These are phyloP conservation scores for Wickerhamomyces bisporus DNA, from an alignment of 805 yeast species.

Conservation along the genomic window DNA sequence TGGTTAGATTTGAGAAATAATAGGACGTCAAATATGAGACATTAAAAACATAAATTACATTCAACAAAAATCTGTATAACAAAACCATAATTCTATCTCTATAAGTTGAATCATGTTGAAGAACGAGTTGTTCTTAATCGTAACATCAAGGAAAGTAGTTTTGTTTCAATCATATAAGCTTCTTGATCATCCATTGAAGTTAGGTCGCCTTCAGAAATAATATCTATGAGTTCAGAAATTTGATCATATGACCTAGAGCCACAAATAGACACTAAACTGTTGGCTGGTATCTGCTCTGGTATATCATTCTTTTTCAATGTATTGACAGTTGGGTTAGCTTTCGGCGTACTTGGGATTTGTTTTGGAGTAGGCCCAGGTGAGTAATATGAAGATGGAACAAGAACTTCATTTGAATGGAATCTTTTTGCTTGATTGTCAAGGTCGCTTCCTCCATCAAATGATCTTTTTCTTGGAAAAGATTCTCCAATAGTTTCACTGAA, in stretches of 20 bases:
- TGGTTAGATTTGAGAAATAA: constrained; percentile 20
- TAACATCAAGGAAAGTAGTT: background rate
- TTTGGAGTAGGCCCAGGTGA: background rate
- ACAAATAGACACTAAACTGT: too few relatives aligned
- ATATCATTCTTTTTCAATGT: too few relatives aligned
- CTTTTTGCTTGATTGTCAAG: background rate
- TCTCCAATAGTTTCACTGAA: background rate
- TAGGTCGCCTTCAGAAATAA: background rate
- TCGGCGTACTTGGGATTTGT: too few relatives aligned
- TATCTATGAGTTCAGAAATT: background rate
- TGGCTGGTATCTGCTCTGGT: too few relatives aligned
- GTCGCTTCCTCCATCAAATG: background rate
- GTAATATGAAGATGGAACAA: background rate
- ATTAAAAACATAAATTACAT: too few relatives aligned
- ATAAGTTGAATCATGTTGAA: background rate
- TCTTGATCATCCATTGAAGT: background rate
- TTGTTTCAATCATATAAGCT: background rate
- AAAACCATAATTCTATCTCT: too few relatives aligned
- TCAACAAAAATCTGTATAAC: too few relatives aligned
- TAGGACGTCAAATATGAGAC: background rate
- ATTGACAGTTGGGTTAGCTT: too few relatives aligned
- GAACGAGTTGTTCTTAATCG: background rate
- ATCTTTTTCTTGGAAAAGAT: background rate
- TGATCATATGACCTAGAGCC: background rate
- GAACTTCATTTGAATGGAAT: background rate